Evolutionary conservation across 495 filamentous ascomycete genomes (phyloP), one percentile per base, ranked within the genome.

Genomic region (Rhypophila decipiens): DNA sequence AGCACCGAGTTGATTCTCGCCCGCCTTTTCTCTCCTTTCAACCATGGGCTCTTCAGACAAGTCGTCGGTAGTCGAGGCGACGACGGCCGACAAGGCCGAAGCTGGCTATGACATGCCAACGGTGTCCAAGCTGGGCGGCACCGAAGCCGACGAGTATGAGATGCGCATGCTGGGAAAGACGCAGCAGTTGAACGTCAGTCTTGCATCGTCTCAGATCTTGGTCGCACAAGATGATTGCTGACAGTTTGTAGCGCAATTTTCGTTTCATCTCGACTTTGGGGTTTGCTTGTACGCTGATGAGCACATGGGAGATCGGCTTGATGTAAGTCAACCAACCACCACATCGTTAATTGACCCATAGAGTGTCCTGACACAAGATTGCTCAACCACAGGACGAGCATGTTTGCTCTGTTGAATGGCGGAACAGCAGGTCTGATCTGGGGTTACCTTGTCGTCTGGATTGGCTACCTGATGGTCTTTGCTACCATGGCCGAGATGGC

Each of bases 231-330:
- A 9, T 15, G n/a, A 18, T 39, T 3, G 21, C 19, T 22, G 31
- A 15, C 23, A 40, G 15, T 1, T 34, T 69, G 64, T 24, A 41
- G 45, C 56, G 73, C 48, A 72, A 71, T 35, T 71, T 74, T 49
- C 60, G 64, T 4, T 72, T 73, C 27, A 56, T 72, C 10, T 71
- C 73, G 0, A 72, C 71, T 10, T 47, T 74, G 5, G 69, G 71
- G 8, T 75, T 75, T 49, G 67, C 71, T 18, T 71, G 68, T 10
- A 73, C 71, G 3, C 51, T 77, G 18, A 71, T 75, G 60, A 67
- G 69, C n/a, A 72, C 69, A 18, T 77, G 73, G 72, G 72, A 77
- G 44, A 70, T 66, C 21, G 64, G 72, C 23, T 40, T 61, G 29
- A 48, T 50, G 51, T 51, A 27, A 18, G 49, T 35, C 7, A 19